phyloP scores from a whole-genome alignment of 805 yeast genomes.

The Kazachstania kunashirensis region DNA sequence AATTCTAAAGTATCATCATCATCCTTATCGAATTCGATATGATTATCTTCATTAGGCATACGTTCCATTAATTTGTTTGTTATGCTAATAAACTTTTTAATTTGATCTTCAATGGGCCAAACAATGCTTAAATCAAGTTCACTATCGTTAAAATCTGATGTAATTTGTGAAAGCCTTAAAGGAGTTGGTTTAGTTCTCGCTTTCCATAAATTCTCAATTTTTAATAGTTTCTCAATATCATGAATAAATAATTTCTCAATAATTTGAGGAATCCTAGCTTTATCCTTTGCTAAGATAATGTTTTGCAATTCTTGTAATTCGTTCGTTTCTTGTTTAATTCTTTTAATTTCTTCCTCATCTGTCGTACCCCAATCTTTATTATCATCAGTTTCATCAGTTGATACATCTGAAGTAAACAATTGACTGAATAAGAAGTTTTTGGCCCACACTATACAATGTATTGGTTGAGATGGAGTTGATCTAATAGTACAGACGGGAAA shows the following conservation, averaged over 20 bases:
- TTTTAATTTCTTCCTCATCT: slow-evolving; percentile 53
- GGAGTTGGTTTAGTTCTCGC: slow-evolving; percentile 61
- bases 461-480: slow-evolving; percentile 92
- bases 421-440: slow-evolving; percentile 80
- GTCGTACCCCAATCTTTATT: slow-evolving; percentile 48
- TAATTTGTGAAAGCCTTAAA: slow-evolving; percentile 24
- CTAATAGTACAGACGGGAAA: slow-evolving; percentile 96
- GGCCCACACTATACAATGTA: slow-evolving; percentile 97
- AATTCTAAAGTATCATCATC: slow-evolving; percentile 85
- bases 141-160: slow-evolving; percentile 7
- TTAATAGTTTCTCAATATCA: slow-evolving; percentile 70
- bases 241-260: slow-evolving; percentile 50
- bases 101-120: slow-evolving; percentile 58
- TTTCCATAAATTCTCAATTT: slow-evolving; percentile 71
- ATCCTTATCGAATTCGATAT: slow-evolving; percentile 79
- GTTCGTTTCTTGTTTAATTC: slow-evolving; percentile 55
- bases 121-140: slow-evolving; percentile 29
- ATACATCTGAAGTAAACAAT: slow-evolving; percentile 45
- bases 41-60: slow-evolving; percentile 26
- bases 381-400: slow-evolving; percentile 29
- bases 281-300: slow-evolving; percentile 27
- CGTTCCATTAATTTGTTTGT: slow-evolving; percentile 44
- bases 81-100: slow-evolving; percentile 46
- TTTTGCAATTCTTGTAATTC: slow-evolving; percentile 46
- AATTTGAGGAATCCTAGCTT: slow-evolving; percentile 34